Percentiles rank a stretch among this genome's conserved stretches.
Conservation (phyloP, 345 rosid genomes). For the Sisymbrium altissimum region DNA sequence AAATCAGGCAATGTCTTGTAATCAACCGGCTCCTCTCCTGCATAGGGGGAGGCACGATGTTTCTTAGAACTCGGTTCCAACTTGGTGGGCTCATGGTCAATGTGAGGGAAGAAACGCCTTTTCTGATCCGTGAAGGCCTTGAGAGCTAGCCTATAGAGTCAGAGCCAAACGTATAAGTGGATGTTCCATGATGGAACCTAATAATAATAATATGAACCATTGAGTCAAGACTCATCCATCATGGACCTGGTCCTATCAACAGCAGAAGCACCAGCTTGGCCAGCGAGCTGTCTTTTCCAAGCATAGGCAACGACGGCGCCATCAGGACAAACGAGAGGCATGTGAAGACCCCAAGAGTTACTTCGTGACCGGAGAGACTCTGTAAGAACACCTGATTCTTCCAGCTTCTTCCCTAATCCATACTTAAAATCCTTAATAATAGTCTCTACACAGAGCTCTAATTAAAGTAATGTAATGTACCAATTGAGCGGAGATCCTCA, state of each 20-base stretch:
- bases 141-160: slow-evolving; percentile 69
- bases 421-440: too few relatives aligned
- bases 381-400: slow-evolving; percentile 83
- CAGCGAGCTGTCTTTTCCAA: slow-evolving; percentile 98
- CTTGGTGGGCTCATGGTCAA: slow-evolving; percentile 60
- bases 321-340: slow-evolving; percentile 96
- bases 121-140: slow-evolving; percentile 96
- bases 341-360: slow-evolving; percentile 90
- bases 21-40: slow-evolving; percentile 45
- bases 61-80: slow-evolving; percentile 52
- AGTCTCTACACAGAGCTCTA: too few relatives aligned
- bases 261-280: slow-evolving; percentile 99
- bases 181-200: too few relatives aligned
- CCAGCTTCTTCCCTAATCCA: slow-evolving; percentile 67
- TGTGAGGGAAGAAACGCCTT: slow-evolving; percentile 81
- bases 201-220: too few relatives aligned
- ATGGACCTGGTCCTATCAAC: slow-evolving; percentile 75
- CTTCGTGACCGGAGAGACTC: slow-evolving; percentile 74
- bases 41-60: slow-evolving; percentile 39
- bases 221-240: too few relatives aligned
- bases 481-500: slow-evolving; percentile 69
- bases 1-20: slow-evolving; percentile 66
- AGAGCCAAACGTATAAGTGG: too few relatives aligned
- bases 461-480: slow-evolving; percentile 25
- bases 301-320: slow-evolving; percentile 98